A percentile compares a stretch with the other conserved stretches of the same genome.
phyloP scores from a whole-genome alignment of 495 filamentous ascomycete genomes.

The Clavariopsis aquatica region DNA sequence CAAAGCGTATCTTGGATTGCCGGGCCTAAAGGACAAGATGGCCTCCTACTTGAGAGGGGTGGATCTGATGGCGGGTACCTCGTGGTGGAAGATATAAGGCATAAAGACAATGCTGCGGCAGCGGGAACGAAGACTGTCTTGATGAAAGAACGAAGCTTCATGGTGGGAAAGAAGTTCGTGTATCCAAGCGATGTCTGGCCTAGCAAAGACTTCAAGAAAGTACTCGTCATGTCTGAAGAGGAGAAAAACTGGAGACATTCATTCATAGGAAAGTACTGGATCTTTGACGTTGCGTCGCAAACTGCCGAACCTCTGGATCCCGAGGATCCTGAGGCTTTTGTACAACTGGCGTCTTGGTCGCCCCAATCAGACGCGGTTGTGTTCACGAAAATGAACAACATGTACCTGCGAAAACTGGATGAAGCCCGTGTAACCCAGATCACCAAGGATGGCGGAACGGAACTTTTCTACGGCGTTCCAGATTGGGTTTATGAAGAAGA shows the following conservation, averaged over 20 bases:
- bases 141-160: slow-evolving; percentile 68
- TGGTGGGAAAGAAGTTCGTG: slow-evolving; percentile 56
- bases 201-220: slow-evolving; percentile 79
- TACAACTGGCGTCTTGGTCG: slow-evolving; percentile 89
- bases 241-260: slow-evolving; percentile 87
- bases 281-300: slow-evolving; percentile 87
- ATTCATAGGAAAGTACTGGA: slow-evolving; percentile 81
- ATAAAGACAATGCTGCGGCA: slow-evolving; percentile 46
- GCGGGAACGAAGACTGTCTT: slow-evolving; percentile 58
- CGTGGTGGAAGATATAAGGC: slow-evolving; percentile 82
- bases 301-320: slow-evolving; percentile 77
- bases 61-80: slow-evolving; percentile 65
- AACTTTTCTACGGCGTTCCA: slow-evolving; percentile 95
- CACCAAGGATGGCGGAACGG: slow-evolving; percentile 79
- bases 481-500: slow-evolving; percentile 99
- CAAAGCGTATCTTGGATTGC: slow-evolving; percentile 87
- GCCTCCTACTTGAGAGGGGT: slow-evolving; percentile 70
- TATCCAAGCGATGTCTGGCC: slow-evolving; percentile 64
- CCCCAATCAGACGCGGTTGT: slow-evolving; percentile 80
- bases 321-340: slow-evolving; percentile 59
- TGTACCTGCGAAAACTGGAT: slow-evolving; percentile 74
- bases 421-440: slow-evolving; percentile 65
- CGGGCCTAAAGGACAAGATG: slow-evolving; percentile 82
- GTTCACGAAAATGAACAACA: slow-evolving; percentile 85
- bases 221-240: slow-evolving; percentile 71